These are phyloP conservation scores for Erodium texanum DNA, from an alignment of 441 rosid genomes.

Conservation along the genomic window DNA sequence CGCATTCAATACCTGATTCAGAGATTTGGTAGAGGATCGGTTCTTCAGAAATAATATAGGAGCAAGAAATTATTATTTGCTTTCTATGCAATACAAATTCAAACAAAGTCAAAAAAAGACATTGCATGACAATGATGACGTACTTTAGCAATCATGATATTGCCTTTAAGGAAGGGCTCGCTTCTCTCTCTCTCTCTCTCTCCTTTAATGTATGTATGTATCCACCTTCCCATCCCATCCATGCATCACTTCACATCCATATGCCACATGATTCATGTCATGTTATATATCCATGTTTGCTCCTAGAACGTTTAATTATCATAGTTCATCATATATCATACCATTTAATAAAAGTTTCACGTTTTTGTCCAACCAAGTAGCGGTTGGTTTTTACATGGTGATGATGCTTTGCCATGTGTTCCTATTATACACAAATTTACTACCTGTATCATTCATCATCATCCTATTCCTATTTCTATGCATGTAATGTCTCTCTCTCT, in stretches of 20 bases:
- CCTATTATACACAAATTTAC: neutral
- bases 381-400: neutral
- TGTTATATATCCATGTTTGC: too few species aligned
- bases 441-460: neutral
- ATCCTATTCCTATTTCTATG: too few species aligned
- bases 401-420: neutral
- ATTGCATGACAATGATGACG: constrained; percentile 62
- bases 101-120: constrained; percentile 20
- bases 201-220: too few species aligned
- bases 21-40: too few species aligned
- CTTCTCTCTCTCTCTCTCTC: constrained; percentile 21
- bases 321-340: neutral
- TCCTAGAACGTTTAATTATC: too few species aligned
- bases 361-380: neutral
- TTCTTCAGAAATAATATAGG: too few species aligned
- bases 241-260: too few species aligned
- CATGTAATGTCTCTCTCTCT: too few species aligned
- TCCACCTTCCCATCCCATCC: too few species aligned
- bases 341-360: neutral
- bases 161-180: constrained; percentile 28
- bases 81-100: neutral
- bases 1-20: too few species aligned
- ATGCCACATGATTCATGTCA: too few species aligned
- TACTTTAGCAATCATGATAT: constrained; percentile 55
- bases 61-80: neutral